Evolutionary conservation across 352 stramenopile genomes (phyloP), one percentile per base, ranked within the genome.

Genomic region (Blastocystis sp.): DNA sequence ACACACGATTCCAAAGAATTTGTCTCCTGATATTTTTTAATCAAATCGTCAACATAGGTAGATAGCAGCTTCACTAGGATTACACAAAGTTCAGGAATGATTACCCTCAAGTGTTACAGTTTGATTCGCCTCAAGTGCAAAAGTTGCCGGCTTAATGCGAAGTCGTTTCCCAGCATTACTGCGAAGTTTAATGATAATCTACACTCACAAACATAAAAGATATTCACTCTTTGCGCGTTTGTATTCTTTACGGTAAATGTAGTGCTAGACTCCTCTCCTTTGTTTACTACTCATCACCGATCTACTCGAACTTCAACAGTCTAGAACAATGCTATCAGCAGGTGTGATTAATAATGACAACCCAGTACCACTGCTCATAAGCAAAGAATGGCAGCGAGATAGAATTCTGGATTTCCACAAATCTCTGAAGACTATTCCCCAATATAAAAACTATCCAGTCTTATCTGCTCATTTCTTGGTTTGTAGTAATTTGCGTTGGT

Each of bases 171-270:
- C 73, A 18, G 73, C 73, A 50, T 85, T 85, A 13, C 43, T 66
- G 20, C 73, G 43, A 20, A 85, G 50, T 50, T 85, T 85, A 16
- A 85, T 39, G 26, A 85, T 65, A 18, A 85, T 66, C 73, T 85
- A 62, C 11, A 47, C 8, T 9, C 63, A 6, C 50, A 24, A 8
- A 8, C 9, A 13, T 41, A 5, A 30, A 7, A 37, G 30, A 37
- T 5, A 18, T 4, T 45, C 9, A 68, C 73, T n/a, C 63, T 85
- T 45, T 85, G 45, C 26, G 65, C 73, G 55, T 68, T 85, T 43
- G 73, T 43, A 41, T 85, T 85, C 43, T 69, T 5, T 8, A 85
- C 73, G 5, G 53, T 56, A 13, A 85, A 50, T n/a, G 4, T 69
- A 16, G 47, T 66, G 7, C 11, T 45, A 20, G 73, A 30, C 24